phyloP scores from a whole-genome alignment of 2,329 filamentous ascomycete species.

The Ceratocystis colombiana region DNA sequence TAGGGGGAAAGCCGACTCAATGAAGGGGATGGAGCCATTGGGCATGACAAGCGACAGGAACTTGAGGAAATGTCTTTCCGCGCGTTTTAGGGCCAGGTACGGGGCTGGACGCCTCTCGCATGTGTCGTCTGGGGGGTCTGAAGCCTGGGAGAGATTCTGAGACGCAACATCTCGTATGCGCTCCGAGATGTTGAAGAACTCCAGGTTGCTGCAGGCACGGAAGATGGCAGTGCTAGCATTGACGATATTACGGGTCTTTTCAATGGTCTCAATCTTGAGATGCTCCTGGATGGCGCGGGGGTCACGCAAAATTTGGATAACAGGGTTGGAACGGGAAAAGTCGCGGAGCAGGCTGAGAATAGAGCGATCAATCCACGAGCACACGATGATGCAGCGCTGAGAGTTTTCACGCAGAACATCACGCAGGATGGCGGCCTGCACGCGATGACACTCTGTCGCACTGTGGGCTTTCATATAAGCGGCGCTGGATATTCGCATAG shows the following conservation, averaged over 20 bases:
- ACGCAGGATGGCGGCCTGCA: slow-evolving; percentile 53
- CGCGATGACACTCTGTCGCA: slow-evolving; percentile 49
- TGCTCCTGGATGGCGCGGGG: slow-evolving; percentile 54
- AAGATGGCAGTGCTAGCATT: slow-evolving; percentile 49
- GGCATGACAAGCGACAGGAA: slow-evolving; percentile 54
- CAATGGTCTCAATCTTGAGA: slow-evolving; percentile 45
- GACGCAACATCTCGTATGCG: slow-evolving; percentile 31
- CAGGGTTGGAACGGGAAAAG: slow-evolving; percentile 54
- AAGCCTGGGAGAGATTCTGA: slow-evolving; percentile 21
- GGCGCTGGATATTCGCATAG: slow-evolving; percentile 51
- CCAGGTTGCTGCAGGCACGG: slow-evolving; percentile 58
- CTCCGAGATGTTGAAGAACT: slow-evolving; percentile 67
- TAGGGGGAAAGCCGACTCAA: slow-evolving; percentile 56
- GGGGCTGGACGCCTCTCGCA: slow-evolving; percentile 41
- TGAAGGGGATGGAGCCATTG: slow-evolving; percentile 44
- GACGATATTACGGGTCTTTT: slow-evolving; percentile 49
- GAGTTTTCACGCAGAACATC: slow-evolving; percentile 49
- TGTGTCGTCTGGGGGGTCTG: slow-evolving; percentile 22
- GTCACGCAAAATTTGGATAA: slow-evolving; percentile 61
- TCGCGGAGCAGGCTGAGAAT: slow-evolving; percentile 51
- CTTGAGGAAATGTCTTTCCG: slow-evolving; percentile 59
- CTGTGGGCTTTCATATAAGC: slow-evolving; percentile 56
- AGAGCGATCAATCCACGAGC: slow-evolving; percentile 58
- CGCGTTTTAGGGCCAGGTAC: slow-evolving; percentile 56
- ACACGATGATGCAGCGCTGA: slow-evolving; percentile 58